phyloP scores from a whole-genome alignment of 2,329 filamentous ascomycete genomes.

The Phyllosticta citribraziliensis region DNA sequence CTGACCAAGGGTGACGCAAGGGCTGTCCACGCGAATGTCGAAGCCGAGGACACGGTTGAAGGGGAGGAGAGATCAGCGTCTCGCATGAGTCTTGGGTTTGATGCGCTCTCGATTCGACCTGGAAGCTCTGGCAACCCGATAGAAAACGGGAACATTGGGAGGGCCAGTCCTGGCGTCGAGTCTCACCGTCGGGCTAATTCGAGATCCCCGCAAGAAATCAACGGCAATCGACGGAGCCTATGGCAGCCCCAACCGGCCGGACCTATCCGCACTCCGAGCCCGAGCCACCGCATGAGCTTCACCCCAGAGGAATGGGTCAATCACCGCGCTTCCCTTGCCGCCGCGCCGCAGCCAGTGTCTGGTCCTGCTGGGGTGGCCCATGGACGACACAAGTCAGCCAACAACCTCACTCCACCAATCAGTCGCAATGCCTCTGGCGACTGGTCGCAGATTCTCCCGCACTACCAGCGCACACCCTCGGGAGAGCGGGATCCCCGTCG shows the following conservation, averaged over 20 bases:
- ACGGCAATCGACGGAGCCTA: slow-evolving; percentile 50
- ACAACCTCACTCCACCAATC: slow-evolving; percentile 29
- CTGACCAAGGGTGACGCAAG: slow-evolving; percentile 48
- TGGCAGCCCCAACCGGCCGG: slow-evolving; percentile 72
- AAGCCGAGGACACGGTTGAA: neutral
- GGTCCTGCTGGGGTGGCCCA: slow-evolving; percentile 9
- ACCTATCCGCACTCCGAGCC: slow-evolving; percentile 3
- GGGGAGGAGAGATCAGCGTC: slow-evolving; percentile 1
- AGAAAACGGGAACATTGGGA: slow-evolving; percentile 21
- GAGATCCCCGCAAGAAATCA: slow-evolving; percentile 16
- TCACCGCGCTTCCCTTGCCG: slow-evolving; percentile 53
- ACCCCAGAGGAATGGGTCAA: slow-evolving; percentile 78
- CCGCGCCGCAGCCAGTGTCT: slow-evolving; percentile 38
- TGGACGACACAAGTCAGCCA: slow-evolving; percentile 29
- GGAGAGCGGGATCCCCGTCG: neutral
- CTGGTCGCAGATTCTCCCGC: slow-evolving; percentile 29
- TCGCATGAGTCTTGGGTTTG: neutral
- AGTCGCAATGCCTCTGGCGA: slow-evolving; percentile 35
- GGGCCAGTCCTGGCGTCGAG: slow-evolving; percentile 29
- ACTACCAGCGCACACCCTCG: slow-evolving; percentile 1
- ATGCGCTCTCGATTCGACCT: neutral
- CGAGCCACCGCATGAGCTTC: slow-evolving; percentile 27
- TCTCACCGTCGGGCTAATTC: slow-evolving; percentile 32
- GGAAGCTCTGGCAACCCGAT: slow-evolving; percentile 19
- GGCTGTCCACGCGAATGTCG: slow-evolving; percentile 13